Evolutionary conservation across 2,329 filamentous ascomycete genomes (phyloP).

Genomic region (Cadophora sp.): DNA sequence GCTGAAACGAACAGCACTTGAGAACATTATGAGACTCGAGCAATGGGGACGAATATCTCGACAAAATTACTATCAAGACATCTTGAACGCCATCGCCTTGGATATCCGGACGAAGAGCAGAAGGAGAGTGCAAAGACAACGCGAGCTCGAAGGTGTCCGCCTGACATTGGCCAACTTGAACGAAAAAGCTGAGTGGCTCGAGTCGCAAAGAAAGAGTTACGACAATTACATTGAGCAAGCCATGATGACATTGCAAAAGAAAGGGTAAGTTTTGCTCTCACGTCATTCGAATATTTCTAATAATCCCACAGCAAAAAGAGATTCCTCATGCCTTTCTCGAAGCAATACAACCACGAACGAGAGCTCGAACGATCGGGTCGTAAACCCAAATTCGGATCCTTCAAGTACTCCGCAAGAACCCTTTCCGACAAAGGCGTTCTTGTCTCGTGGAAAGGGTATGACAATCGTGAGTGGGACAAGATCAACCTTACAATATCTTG

Average conservation of each 20-base stretch:
- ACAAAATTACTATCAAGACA: slow-evolving; percentile 93
- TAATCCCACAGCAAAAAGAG: slow-evolving; percentile 72
- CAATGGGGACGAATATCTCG: slow-evolving; percentile 83
- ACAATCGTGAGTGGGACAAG: slow-evolving; percentile 84
- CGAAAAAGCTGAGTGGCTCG: slow-evolving; percentile 89
- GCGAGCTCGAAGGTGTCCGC: slow-evolving; percentile 85
- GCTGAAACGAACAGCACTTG: slow-evolving; percentile 88
- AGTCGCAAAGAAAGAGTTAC: slow-evolving; percentile 95
- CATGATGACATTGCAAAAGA: slow-evolving; percentile 96
- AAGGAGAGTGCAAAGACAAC: slow-evolving; percentile 86
- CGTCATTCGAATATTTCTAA: slow-evolving; percentile 24
- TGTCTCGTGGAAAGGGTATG: slow-evolving; percentile 86
- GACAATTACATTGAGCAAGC: slow-evolving; percentile 99
- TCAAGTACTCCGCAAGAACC: slow-evolving; percentile 92
- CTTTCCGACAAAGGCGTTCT: slow-evolving; percentile 94
- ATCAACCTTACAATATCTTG: slow-evolving; percentile 94
- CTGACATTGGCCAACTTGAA: slow-evolving; percentile 77
- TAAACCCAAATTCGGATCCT: slow-evolving; percentile 96
- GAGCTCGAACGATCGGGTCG: slow-evolving; percentile 92
- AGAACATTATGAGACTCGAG: slow-evolving; percentile 92
- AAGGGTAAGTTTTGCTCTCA: slow-evolving; percentile 64
- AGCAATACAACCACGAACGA: slow-evolving; percentile 98
- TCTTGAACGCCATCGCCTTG: slow-evolving; percentile 95
- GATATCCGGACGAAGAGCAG: slow-evolving; percentile 98
- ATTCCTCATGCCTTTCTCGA: slow-evolving; percentile 95